Evolutionary conservation across 768 basidiomycete genomes (phyloP).

Genomic region (Trametes maxima): DNA sequence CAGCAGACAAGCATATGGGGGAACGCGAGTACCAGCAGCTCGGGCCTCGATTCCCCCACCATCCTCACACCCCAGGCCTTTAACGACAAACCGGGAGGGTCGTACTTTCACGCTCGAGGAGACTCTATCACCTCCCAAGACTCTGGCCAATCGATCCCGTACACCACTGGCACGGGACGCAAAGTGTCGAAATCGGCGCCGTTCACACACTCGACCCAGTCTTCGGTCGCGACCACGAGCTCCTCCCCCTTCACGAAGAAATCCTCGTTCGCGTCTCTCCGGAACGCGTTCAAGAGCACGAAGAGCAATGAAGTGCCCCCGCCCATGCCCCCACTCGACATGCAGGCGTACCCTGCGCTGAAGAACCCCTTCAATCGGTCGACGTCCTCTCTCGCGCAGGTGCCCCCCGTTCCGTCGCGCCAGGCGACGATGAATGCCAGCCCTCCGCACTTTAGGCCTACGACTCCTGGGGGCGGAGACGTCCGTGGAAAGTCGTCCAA

Average conservation of each 20-base stretch:
- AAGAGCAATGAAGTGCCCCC: slow-evolving; percentile 62
- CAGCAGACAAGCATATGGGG: slow-evolving; percentile 39
- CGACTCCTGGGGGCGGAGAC: slow-evolving; percentile 60
- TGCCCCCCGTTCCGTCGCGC: slow-evolving; percentile 40
- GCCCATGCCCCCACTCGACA: slow-evolving; percentile 73
- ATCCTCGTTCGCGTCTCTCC: slow-evolving; percentile 81
- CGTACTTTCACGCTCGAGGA: slow-evolving; percentile 75
- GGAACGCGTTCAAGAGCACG: slow-evolving; percentile 81
- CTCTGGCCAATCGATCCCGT: slow-evolving; percentile 61
- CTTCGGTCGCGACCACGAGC: slow-evolving; percentile 58
- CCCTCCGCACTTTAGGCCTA: slow-evolving; percentile 58
- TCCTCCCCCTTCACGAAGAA: slow-evolving; percentile 73
- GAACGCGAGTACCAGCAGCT: slow-evolving; percentile 25
- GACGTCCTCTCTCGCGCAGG: slow-evolving; percentile 68
- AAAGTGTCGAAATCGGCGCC: slow-evolving; percentile 41
- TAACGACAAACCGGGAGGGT: slow-evolving; percentile 53
- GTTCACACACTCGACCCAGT: slow-evolving; percentile 71
- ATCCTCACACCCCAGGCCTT: slow-evolving; percentile 51
- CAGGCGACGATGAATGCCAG: slow-evolving; percentile 48
- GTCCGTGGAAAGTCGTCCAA: slow-evolving; percentile 44
- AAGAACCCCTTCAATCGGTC: slow-evolving; percentile 86
- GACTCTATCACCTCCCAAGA: slow-evolving; percentile 81
- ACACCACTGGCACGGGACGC: slow-evolving; percentile 37
- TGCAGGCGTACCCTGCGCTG: slow-evolving; percentile 67
- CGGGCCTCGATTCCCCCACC: slow-evolving; percentile 70